Percentiles rank a stretch among this genome's conserved stretches.
Evolutionary conservation across 257 asterid genomes (phyloP).

Genomic region (Fraxinus americana): DNA sequence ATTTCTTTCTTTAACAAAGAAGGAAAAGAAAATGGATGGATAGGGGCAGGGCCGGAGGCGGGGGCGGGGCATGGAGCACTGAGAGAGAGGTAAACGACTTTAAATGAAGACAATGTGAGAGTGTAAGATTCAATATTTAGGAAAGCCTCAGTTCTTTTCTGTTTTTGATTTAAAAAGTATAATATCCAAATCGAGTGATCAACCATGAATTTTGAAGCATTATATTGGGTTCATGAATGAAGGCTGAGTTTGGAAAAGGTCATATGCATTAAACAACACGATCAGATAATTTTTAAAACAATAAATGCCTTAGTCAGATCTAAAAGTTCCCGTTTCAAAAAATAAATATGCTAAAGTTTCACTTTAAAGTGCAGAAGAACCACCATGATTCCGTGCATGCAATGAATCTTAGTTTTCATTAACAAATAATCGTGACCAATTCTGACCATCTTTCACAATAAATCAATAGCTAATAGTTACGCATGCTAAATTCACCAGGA

Average conservation of each 20-base stretch:
- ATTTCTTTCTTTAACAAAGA: background rate
- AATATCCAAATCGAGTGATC: conserved; percentile 1
- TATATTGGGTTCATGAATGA: conserved; percentile 9
- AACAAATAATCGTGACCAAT: background rate
- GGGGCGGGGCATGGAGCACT: background rate
- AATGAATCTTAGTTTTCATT: background rate
- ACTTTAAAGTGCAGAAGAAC: background rate
- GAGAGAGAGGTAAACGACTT: background rate
- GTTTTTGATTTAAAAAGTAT: too few species aligned
- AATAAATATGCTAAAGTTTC: too few species aligned
- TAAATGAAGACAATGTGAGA: background rate
- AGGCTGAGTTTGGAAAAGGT: background rate
- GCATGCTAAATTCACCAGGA: conserved; percentile 7
- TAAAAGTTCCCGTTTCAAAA: background rate
- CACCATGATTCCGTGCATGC: background rate
- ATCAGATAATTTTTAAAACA: background rate
- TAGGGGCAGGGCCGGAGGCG: too few species aligned
- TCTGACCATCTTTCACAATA: background rate
- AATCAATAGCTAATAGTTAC: background rate
- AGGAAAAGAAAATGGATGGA: background rate
- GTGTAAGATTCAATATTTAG: background rate
- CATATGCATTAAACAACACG: background rate
- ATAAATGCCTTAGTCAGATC: background rate
- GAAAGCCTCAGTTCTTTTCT: background rate
- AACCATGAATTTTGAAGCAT: background rate